phyloP scores from a whole-genome alignment of 352 stramenopile species.

The Phytophthora sp. region DNA sequence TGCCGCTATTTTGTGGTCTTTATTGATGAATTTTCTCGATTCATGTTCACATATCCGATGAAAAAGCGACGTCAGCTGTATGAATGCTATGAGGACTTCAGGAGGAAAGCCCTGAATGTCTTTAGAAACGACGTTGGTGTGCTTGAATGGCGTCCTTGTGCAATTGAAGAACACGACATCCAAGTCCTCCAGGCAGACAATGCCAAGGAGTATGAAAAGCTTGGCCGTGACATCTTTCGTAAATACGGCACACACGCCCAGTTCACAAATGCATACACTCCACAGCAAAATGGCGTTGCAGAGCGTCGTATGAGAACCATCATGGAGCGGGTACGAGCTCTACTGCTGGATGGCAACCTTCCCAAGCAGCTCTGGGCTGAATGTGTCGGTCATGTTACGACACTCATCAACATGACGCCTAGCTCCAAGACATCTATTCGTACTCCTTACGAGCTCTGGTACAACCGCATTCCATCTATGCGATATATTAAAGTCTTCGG shows the following conservation, averaged over 20 bases:
- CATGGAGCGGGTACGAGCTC: neutral
- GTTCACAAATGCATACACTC: constrained; percentile 17
- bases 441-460: constrained; percentile 4
- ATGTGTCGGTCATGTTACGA: constrained; percentile 8
- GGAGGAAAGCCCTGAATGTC: constrained; percentile 1
- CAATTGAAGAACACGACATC: neutral
- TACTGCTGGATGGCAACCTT: neutral
- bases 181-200: constrained; percentile 7
- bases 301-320: constrained; percentile 18
- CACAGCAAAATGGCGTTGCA: constrained; percentile 18
- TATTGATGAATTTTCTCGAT: constrained; percentile 26
- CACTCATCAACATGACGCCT: constrained; percentile 3
- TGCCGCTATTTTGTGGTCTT: constrained; percentile 26
- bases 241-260: constrained; percentile 16
- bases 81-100: constrained; percentile 10
- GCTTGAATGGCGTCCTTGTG: neutral
- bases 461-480: neutral
- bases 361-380: constrained; percentile 7
- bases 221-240: neutral
- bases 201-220: constrained; percentile 13
- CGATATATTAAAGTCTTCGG: constrained; percentile 4
- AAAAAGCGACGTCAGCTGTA: constrained; percentile 14
- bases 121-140: neutral
- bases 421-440: neutral
- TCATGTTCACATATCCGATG: constrained; percentile 20